Base-by-base conservation (phyloP, 208 protist genomes). In the Trypanosoma lewisi region DNA sequence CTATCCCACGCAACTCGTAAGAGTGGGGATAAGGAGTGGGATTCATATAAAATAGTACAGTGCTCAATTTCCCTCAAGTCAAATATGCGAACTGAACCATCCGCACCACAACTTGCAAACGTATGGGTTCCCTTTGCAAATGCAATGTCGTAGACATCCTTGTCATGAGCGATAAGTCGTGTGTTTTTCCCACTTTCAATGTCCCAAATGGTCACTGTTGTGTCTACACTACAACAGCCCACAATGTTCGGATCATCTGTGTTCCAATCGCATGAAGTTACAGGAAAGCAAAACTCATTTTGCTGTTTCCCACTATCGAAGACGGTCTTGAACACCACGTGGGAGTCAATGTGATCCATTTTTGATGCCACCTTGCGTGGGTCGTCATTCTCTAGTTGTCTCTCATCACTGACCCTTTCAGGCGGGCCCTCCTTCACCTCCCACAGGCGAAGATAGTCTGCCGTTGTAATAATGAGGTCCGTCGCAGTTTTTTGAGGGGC, bases 211-310 rank as follows among this genome's bases (percentile, higher is more conserved):
- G 97, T 98, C 42, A 98, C 99, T 0, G 97, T 99, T 2, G 97
- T 99, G 84, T 99, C 98, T 33, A 99, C 98, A 69, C 84, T 96
- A 41, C 96, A 98, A 45, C 98, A 99, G 51, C 94, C 98, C 6
- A 99, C 83, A 36, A 98, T 89, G 63, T 92, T 85, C 2, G 94
- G 88, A 71, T 99, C 94, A 49, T 93, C 87, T 57, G 68, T 82
- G 77, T 99, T 99, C 98, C 98, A 99, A 82, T 99, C 98, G 75
- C 99, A 99, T 3, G 97, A 99, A 12, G 98, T 99, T 11, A 99
- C 82, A 9, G 98, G 98, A 9, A 98, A 98, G 70, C 98, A 99
- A 69, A 97, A 99, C 51, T 99, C 97, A 55, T 95, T 97, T 0
- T 85, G 76, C 66, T 90, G 78, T 66, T 89, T 91, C 4, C 79